Evolutionary conservation across 352 stramenopile species (phyloP).

Genomic region (Phytophthora aleatoria): DNA sequence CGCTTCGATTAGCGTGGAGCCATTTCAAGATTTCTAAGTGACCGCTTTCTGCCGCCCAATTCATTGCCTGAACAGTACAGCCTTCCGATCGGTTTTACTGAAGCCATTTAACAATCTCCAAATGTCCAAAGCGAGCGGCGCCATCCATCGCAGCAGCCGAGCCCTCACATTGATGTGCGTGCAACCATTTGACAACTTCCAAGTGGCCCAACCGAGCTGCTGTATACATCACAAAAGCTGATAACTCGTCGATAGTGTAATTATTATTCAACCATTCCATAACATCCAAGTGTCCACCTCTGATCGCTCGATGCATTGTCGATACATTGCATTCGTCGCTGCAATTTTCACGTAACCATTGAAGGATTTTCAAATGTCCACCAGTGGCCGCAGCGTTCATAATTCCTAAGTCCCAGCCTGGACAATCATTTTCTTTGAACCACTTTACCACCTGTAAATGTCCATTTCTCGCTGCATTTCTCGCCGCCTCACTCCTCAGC

Average conservation of each 20-base stretch:
- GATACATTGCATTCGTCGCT: conserved; percentile 3
- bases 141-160: conserved; percentile 9
- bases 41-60: conserved; percentile 9
- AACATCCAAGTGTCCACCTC: conserved; percentile 1
- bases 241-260: conserved; percentile 4
- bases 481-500: conserved; percentile 10
- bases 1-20: conserved; percentile 15
- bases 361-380: conserved; percentile 9
- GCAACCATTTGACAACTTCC: conserved; percentile 12
- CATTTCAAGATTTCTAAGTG: conserved; percentile 16
- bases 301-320: conserved; percentile 11
- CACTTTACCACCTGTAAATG: conserved; percentile 19
- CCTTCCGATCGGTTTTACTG: conserved; percentile 13
- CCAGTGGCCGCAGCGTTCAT: conserved; percentile 11
- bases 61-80: conserved; percentile 8
- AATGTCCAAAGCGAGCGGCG: conserved; percentile 8
- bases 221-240: conserved; percentile 11
- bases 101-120: conserved; percentile 17
- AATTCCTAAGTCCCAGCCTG: conserved; percentile 1
- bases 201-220: conserved; percentile 13
- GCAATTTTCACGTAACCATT: conserved; percentile 16
- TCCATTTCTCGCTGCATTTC: conserved; percentile 9
- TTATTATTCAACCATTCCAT: conserved; percentile 24
- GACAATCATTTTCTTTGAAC: conserved; percentile 15
- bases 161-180: conserved; percentile 2